Evolutionary conservation across 1,139 yeast species (phyloP).

Genomic region (Saccharomycopsis hybrid): DNA sequence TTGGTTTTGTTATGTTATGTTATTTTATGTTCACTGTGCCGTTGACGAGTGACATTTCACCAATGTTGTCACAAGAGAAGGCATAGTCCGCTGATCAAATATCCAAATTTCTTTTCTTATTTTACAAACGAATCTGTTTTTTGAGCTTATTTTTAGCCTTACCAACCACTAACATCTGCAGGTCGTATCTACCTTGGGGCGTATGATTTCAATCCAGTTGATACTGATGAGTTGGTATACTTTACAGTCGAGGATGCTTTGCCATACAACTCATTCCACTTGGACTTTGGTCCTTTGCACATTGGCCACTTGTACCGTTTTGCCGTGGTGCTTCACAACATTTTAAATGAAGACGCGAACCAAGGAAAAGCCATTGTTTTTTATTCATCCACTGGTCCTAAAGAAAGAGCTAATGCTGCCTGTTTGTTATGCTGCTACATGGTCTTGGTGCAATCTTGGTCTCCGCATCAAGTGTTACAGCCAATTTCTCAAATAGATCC

Average conservation of each 20-base stretch:
- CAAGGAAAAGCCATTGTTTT: slow-evolving; percentile 87
- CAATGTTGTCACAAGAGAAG: no score
- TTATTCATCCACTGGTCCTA: slow-evolving; percentile 75
- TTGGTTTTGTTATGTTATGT: neutral
- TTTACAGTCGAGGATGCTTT: slow-evolving; percentile 90
- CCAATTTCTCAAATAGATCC: slow-evolving; percentile 91
- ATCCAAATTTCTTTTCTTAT: no score
- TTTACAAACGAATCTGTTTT: neutral
- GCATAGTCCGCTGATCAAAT: no score
- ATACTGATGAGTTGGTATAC: slow-evolving; percentile 69
- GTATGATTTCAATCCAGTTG: slow-evolving; percentile 71
- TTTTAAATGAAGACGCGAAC: slow-evolving; percentile 76
- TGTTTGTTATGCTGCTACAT: slow-evolving; percentile 90
- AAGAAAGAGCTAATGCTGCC: slow-evolving; percentile 88
- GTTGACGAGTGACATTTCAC: no score
- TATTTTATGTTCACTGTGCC: no score
- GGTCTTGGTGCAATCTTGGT: slow-evolving; percentile 95
- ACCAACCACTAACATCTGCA: slow-evolving; percentile 22
- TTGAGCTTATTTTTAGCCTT: neutral
- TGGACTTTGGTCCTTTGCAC: slow-evolving; percentile 94
- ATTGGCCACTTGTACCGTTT: slow-evolving; percentile 89
- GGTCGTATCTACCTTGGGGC: slow-evolving; percentile 90
- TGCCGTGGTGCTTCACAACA: slow-evolving; percentile 90
- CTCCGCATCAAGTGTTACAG: slow-evolving; percentile 94
- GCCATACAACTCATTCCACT: slow-evolving; percentile 87